Evolutionary conservation across 345 rosid species (phyloP), one percentile per base, ranked within the genome.

Genomic region (Hevea brasiliensis): DNA sequence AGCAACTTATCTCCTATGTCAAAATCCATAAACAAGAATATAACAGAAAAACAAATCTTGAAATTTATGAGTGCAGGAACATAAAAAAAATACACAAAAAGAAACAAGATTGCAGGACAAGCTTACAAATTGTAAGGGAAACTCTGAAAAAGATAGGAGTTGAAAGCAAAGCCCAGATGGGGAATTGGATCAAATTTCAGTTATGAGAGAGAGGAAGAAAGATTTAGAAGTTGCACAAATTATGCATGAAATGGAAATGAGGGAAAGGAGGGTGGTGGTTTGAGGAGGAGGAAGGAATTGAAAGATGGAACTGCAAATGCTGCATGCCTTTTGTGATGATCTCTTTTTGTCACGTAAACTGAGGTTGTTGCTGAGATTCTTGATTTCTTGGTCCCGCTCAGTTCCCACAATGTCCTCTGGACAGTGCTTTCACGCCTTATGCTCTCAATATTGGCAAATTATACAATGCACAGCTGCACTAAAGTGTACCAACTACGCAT

Each of bases 311-410:
- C 65, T 44, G 73, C 67, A 63, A 42, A 57, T 8, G 0, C 54
- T 55, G 45, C 13, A 59, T 60, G 58, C 44, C 15, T 3, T 68
- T 24, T 65, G 68, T 65, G 68, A 61, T 32, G 65, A 61, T 61
- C 14, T 61, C 44, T 23, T 65, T 44, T 32, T 32, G 37, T 32
- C 37, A 32, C 37, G 4, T 32, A 32, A 32, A 32, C 3, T 2
- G 37, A 32, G 37, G 37, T 32, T 32, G 37, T 32, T 32, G 4
- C 37, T 32, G 37, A 32, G 37, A 32, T 32, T 32, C 37, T 32
- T 32, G 37, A 4, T 32, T 32, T 32, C 37, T 32, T 2, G 37
- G 37, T 32, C 37, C 37, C 37, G 4, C 37, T 32, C 37, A n/a
- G n/a, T n/a, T n/a, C n/a, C n/a, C n/a, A n/a, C n/a, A n/a, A n/a